These are phyloP conservation scores for Entomophthora muscae DNA, from an alignment of 371 early-diverging fungal genomes.

Conservation along the genomic window DNA sequence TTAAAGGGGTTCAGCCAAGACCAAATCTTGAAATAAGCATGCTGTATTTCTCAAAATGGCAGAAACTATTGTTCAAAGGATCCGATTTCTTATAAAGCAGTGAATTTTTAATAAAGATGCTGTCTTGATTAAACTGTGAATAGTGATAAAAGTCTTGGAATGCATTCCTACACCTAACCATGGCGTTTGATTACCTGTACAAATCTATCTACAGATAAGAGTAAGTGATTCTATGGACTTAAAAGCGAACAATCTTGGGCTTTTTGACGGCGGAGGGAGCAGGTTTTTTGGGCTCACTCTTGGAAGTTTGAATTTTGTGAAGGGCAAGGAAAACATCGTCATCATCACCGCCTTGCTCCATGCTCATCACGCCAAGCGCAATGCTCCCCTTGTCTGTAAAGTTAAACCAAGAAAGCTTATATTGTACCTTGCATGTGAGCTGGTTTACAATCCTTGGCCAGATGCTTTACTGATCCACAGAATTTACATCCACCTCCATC, in stretches of 20 bases:
- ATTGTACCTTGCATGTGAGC: neutral
- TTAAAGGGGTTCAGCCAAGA: too few relatives aligned
- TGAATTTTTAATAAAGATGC: too few relatives aligned
- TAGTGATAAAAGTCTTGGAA: too few relatives aligned
- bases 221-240: neutral
- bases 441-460: constrained; percentile 59
- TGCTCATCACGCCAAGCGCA: constrained; percentile 5
- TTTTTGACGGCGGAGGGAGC: neutral
- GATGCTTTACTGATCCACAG: constrained; percentile 69
- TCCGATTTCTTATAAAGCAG: too few relatives aligned
- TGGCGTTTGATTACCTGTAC: too few relatives aligned
- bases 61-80: too few relatives aligned
- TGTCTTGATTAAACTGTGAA: too few relatives aligned
- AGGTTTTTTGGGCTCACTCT: neutral
- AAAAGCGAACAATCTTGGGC: neutral
- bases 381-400: neutral
- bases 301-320: constrained; percentile 9
- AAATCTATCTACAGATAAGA: too few relatives aligned
- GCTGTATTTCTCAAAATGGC: too few relatives aligned
- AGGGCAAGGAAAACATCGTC: constrained; percentile 11
- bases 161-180: too few relatives aligned
- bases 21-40: too few relatives aligned
- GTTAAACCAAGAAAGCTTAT: neutral
- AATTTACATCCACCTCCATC: constrained; percentile 80
- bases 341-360: constrained; percentile 11